Evolutionary conservation across 495 filamentous ascomycete species (phyloP), one percentile per base, ranked within the genome.

Genomic region (Physcia stellaris): DNA sequence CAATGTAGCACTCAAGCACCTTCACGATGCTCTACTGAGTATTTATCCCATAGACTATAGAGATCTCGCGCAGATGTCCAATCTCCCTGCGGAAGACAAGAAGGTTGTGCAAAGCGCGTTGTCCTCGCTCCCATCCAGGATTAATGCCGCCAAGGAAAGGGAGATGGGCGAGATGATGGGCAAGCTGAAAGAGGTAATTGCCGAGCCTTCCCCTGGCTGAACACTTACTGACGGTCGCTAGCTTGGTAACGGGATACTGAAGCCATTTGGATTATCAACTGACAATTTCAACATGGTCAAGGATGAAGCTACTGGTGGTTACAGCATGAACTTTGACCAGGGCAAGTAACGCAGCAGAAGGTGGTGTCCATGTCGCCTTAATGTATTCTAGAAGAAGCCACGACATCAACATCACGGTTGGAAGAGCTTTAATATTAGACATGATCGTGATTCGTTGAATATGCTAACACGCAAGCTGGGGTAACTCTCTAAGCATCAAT

Each of bases 81-180:
- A 68, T 45, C 60, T 98, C 1, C 61, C 73, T 0, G 32, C 66
- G 1, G 63, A 70, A 28, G 88, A 95, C 48, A 64, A 52, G 50
- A 71, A 68, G 39, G 67, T 79, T 29, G 77, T 92, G 2, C 64
- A 75, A 41, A 56, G 62, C 30, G 79, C 80, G 27, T 60, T 93
- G 21, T 58, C 61, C 26, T 60, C 59, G 20, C 64, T 95, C 10
- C 79, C 81, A 2, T 59, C 63, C 17, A 67, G 66, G 44, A 73
- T 85, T 28, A 80, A 85, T 31, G 67, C 68, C 24, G 86, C 86
- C 2, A 77, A 79, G 57, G 77, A 90, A 49, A 77, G 67, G 50
- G 90, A 98, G 59, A 85, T 86, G 69, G 75, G 66, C 5, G 88
- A 98, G 58, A 94, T 95, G 83, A 86, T 94, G 83, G 82, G 77